Conservation (phyloP, 2,329 filamentous ascomycete species). For the Cladosporium sp. region DNA sequence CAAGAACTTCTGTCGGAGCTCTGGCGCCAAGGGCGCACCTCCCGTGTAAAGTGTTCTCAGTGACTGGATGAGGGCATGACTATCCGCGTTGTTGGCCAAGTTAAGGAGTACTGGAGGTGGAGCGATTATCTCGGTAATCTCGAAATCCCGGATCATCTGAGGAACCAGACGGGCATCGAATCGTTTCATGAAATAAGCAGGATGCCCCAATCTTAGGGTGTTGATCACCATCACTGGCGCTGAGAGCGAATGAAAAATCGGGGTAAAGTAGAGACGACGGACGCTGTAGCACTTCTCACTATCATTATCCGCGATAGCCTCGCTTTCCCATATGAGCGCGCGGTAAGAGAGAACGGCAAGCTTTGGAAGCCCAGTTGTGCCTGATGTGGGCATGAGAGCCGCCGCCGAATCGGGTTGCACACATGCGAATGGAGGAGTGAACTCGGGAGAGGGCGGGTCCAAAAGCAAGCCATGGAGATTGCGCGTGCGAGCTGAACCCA, state of each 20-base stretch:
- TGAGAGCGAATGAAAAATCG: slow-evolving; percentile 53
- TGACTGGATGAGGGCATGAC: slow-evolving; percentile 35
- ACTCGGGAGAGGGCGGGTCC: neutral
- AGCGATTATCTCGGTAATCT: slow-evolving; percentile 47
- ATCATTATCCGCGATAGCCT: slow-evolving; percentile 25
- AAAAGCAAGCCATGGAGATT: neutral
- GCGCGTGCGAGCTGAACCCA: neutral
- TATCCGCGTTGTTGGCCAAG: slow-evolving; percentile 31
- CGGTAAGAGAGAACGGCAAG: slow-evolving; percentile 31
- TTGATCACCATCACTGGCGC: slow-evolving; percentile 44
- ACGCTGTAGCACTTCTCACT: slow-evolving; percentile 31
- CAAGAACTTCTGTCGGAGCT: slow-evolving; percentile 38
- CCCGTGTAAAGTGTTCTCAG: slow-evolving; percentile 45
- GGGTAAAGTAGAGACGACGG: slow-evolving; percentile 46
- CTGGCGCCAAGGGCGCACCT: slow-evolving; percentile 46
- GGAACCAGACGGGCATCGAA: slow-evolving; percentile 41
- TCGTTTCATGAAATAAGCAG: slow-evolving; percentile 45
- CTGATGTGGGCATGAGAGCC: slow-evolving; percentile 32
- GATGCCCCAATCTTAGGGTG: slow-evolving; percentile 43
- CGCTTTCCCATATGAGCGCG: slow-evolving; percentile 33
- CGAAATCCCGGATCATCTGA: slow-evolving; percentile 36
- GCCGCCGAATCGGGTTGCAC: slow-evolving; percentile 11
- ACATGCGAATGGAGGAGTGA: neutral
- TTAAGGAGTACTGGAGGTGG: slow-evolving; percentile 42
- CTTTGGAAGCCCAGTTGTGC: slow-evolving; percentile 29